These are phyloP conservation scores for Alternaria gansuensis DNA, from an alignment of 2,329 filamentous ascomycete genomes.

Conservation along the genomic window DNA sequence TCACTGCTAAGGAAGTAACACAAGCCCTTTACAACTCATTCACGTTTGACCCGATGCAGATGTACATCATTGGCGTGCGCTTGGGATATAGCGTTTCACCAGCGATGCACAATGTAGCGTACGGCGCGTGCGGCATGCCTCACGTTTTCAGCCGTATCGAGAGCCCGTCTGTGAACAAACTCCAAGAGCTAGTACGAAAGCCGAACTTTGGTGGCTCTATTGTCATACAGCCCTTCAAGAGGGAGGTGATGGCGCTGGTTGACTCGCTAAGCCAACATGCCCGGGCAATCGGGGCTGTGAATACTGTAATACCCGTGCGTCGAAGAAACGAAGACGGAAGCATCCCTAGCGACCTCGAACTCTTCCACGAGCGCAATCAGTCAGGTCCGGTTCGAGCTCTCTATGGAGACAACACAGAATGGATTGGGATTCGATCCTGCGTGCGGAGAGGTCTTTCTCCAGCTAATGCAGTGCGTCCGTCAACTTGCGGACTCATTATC, in stretches of 20 bases:
- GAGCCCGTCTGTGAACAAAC: conserved; percentile 67
- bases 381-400: conserved; percentile 73
- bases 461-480: conserved; percentile 66
- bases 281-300: conserved; percentile 77
- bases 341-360: conserved; percentile 63
- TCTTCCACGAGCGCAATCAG: conserved; percentile 67
- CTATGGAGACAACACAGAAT: conserved; percentile 83
- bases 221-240: conserved; percentile 77
- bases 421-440: conserved; percentile 79
- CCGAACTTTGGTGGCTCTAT: conserved; percentile 76
- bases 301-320: conserved; percentile 77
- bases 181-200: conserved; percentile 71
- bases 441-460: conserved; percentile 76
- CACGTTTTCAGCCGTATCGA: conserved; percentile 73
- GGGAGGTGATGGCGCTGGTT: conserved; percentile 71
- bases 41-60: conserved; percentile 72
- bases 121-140: conserved; percentile 71
- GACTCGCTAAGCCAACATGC: conserved; percentile 76
- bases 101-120: conserved; percentile 78
- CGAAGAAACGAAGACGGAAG: conserved; percentile 65
- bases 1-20: conserved; percentile 71
- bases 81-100: conserved; percentile 78
- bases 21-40: conserved; percentile 72
- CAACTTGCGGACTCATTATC: conserved; percentile 63
- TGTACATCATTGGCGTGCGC: conserved; percentile 77